Evolutionary conservation across 1,284 basidiomycete genomes (phyloP).

Genomic region (Cerioporus squamosus): DNA sequence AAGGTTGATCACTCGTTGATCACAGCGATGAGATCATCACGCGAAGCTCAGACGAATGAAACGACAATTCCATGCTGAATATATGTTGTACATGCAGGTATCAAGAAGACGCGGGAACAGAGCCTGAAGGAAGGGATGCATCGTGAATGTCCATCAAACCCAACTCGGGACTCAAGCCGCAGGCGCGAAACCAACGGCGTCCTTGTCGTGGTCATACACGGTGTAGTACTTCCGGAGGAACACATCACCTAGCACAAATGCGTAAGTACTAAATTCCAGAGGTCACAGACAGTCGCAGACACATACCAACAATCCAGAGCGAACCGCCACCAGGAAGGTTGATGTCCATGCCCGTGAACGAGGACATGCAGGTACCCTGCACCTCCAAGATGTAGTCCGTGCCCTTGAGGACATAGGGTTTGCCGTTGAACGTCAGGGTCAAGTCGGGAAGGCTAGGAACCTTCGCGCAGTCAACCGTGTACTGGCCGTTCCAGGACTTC

Average conservation of each 20-base stretch:
- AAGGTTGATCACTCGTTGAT: too few species aligned
- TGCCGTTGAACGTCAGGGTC: slow-evolving; percentile 83
- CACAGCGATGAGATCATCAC: slow-evolving; percentile 9
- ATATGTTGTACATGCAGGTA: slow-evolving; percentile 24
- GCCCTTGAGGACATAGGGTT: slow-evolving; percentile 80
- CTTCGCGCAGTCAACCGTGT: slow-evolving; percentile 88
- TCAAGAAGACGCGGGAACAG: slow-evolving; percentile 8
- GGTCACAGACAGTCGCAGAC: slow-evolving; percentile 3
- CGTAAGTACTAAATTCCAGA: neutral
- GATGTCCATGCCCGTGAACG: slow-evolving; percentile 94
- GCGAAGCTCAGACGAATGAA: neutral
- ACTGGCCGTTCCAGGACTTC: slow-evolving; percentile 95
- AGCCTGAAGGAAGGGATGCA: neutral
- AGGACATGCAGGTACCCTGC: slow-evolving; percentile 91
- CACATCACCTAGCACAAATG: slow-evolving; percentile 62
- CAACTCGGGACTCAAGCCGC: slow-evolving; percentile 8
- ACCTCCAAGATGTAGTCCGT: slow-evolving; percentile 90
- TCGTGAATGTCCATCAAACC: neutral
- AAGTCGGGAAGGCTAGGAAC: slow-evolving; percentile 88
- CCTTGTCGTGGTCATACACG: slow-evolving; percentile 86
- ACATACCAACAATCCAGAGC: slow-evolving; percentile 92
- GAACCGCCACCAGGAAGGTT: slow-evolving; percentile 87
- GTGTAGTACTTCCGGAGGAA: slow-evolving; percentile 93
- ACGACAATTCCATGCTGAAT: slow-evolving; percentile 7
- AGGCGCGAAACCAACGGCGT: slow-evolving; percentile 88